These are phyloP conservation scores for Elongisporangium prolatum DNA, from an alignment of 352 stramenopile species.

Conservation along the genomic window DNA sequence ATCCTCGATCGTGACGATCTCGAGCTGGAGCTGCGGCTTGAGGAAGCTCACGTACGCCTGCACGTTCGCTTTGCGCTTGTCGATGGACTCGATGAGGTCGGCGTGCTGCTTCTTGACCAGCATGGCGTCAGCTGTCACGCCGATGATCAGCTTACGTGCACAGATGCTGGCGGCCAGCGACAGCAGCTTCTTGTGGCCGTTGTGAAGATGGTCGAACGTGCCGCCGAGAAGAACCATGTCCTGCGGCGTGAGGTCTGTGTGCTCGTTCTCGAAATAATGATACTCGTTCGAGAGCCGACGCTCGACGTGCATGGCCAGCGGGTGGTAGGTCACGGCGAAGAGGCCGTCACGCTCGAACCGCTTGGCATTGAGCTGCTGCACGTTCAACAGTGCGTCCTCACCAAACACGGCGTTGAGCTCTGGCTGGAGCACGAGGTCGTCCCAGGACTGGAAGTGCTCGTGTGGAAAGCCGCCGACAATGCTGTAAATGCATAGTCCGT, in stretches of 20 bases:
- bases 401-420: slow-evolving; percentile 68
- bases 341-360: slow-evolving; percentile 54
- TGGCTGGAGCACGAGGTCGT: slow-evolving; percentile 53
- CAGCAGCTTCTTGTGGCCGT: slow-evolving; percentile 89
- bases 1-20: slow-evolving; percentile 80
- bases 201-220: slow-evolving; percentile 90
- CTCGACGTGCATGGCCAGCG: slow-evolving; percentile 46
- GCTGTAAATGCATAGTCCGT: slow-evolving; percentile 13
- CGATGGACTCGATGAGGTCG: slow-evolving; percentile 65
- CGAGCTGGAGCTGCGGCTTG: slow-evolving; percentile 50
- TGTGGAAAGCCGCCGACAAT: slow-evolving; percentile 32
- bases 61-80: slow-evolving; percentile 50
- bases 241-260: slow-evolving; percentile 44
- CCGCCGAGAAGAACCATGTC: slow-evolving; percentile 70
- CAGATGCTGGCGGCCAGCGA: slow-evolving; percentile 68
- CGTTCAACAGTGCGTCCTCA: slow-evolving; percentile 51
- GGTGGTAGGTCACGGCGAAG: slow-evolving; percentile 58
- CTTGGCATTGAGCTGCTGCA: slow-evolving; percentile 58
- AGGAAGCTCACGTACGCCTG: slow-evolving; percentile 57
- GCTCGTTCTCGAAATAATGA: slow-evolving; percentile 76
- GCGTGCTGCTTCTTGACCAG: slow-evolving; percentile 71
- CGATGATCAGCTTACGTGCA: slow-evolving; percentile 46
- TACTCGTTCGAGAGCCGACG: slow-evolving; percentile 42
- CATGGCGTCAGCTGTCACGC: slow-evolving; percentile 79
- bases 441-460: slow-evolving; percentile 33